These are phyloP conservation scores for Naematelia aurantialba DNA, from an alignment of 768 basidiomycete genomes.

Conservation along the genomic window DNA sequence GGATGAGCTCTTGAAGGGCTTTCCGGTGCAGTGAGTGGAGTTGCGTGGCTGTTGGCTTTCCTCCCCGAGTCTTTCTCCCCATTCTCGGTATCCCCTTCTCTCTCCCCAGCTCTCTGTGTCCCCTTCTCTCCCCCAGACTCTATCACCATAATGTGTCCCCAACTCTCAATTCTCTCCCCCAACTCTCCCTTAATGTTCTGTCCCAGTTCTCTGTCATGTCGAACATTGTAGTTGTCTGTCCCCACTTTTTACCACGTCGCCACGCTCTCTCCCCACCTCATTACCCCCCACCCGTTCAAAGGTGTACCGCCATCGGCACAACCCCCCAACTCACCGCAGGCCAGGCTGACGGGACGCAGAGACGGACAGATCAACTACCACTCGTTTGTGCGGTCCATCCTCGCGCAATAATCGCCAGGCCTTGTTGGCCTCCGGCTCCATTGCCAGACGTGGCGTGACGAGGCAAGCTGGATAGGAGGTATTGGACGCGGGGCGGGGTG, in stretches of 20 bases:
- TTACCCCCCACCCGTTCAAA: too few species aligned
- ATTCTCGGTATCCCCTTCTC: neutral
- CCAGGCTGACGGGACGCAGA: conserved; percentile 53
- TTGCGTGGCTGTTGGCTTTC: conserved; percentile 45
- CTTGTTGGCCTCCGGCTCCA: neutral
- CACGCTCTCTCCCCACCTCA: too few species aligned
- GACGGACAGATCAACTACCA: conserved; percentile 98
- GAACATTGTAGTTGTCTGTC: too few species aligned
- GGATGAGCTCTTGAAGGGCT: conserved; percentile 93
- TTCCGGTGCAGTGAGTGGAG: conserved; percentile 75
- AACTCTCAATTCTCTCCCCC: too few species aligned
- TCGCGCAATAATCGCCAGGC: conserved; percentile 65
- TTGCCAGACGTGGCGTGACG: neutral
- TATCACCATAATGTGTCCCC: neutral
- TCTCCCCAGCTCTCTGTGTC: neutral
- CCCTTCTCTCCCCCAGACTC: neutral
- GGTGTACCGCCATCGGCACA: too few species aligned
- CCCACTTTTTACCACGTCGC: too few species aligned
- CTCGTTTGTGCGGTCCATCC: conserved; percentile 89
- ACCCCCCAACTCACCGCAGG: too few species aligned
- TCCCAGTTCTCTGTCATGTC: too few species aligned
- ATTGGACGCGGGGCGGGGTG: too few species aligned
- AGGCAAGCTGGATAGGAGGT: too few species aligned
- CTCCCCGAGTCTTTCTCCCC: neutral
- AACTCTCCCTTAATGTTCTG: too few species aligned